Evolutionary conservation across 495 filamentous ascomycete genomes (phyloP), one percentile per base, ranked within the genome.

Genomic region (Aspergillus sclerotioniger): DNA sequence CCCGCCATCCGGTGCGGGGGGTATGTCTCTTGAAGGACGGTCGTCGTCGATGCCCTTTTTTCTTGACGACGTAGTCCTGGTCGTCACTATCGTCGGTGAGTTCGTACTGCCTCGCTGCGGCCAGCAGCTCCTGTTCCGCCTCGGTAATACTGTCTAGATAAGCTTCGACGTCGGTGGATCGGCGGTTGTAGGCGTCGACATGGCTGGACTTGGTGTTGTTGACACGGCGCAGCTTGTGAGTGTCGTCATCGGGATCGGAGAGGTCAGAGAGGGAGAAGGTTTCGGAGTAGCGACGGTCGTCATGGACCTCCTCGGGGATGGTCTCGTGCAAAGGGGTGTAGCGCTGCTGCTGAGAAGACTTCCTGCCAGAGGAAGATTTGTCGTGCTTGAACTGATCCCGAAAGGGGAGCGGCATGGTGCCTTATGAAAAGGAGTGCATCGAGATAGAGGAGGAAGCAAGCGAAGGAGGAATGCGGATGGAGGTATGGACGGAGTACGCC

Each of bases 101-200:
- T 7, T 68, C 66, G 55, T 64, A 59, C 37, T 62, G 54, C 25
- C 57, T 54, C 15, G 58, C 61, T 1, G 62, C 64, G 16, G 60
- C 58, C 29, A 69, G 63, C 20, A 69, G 51, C 37, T 66, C 57
- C 50, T 62, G 63, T 48, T 69, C 67, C 21, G 61, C 67, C 15
- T 63, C 63, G 49, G 66, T 64, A 32, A 69, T 58, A 21, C 54
- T 56, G 33, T 60, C 60, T 13, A 69, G 60, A 46, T 66, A 66
- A 15, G 59, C 47, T 21, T 69, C 67, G 57, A 63, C 52, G 32
- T 69, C 64, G 25, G 59, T 51, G 37, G 62, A 62, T 45, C 65
- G 60, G 54, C 57, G 61, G 50, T 45, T 54, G 53, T 62, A 62
- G 29, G 61, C 53, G 52, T 54, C 44, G 43, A 59, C 33, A 21